Evolutionary conservation across 768 basidiomycete species (phyloP).

Genomic region (Dioszegia hungarica): DNA sequence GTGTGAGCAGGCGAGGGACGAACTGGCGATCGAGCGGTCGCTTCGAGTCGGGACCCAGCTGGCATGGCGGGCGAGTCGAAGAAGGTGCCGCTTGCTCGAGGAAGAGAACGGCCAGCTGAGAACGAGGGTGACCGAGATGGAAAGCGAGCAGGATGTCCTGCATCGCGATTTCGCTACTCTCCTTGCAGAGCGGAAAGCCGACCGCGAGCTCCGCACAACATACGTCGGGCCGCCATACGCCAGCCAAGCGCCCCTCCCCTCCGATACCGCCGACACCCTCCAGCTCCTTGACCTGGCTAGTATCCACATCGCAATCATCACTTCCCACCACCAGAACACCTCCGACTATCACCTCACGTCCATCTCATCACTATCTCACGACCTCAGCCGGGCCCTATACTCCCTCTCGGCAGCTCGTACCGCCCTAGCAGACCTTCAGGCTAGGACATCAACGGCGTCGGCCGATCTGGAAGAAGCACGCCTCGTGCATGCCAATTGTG

Average conservation of each 20-base stretch:
- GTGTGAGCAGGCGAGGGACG: constrained; percentile 1
- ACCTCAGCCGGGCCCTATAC: background rate
- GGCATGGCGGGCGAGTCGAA: background rate
- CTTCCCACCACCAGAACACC: background rate
- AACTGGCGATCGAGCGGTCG: background rate
- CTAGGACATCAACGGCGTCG: constrained; percentile 8
- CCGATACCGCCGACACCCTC: background rate
- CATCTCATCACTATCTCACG: background rate
- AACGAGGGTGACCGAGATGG: background rate
- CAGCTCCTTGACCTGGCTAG: constrained; percentile 10
- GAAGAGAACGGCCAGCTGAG: background rate
- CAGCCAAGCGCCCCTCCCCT: background rate
- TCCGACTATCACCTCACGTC: background rate
- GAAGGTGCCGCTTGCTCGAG: background rate
- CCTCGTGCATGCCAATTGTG: constrained; percentile 14
- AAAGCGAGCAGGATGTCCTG: background rate
- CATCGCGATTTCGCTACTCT: background rate
- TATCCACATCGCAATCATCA: constrained; percentile 2
- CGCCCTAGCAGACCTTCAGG: constrained; percentile 8
- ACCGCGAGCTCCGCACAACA: background rate
- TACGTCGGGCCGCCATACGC: background rate
- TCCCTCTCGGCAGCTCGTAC: background rate
- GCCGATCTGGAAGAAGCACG: constrained; percentile 6
- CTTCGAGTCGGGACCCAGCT: background rate
- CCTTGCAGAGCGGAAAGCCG: background rate